Conservation (phyloP, 495 filamentous ascomycete genomes). For the Emericellopsis terricola region DNA sequence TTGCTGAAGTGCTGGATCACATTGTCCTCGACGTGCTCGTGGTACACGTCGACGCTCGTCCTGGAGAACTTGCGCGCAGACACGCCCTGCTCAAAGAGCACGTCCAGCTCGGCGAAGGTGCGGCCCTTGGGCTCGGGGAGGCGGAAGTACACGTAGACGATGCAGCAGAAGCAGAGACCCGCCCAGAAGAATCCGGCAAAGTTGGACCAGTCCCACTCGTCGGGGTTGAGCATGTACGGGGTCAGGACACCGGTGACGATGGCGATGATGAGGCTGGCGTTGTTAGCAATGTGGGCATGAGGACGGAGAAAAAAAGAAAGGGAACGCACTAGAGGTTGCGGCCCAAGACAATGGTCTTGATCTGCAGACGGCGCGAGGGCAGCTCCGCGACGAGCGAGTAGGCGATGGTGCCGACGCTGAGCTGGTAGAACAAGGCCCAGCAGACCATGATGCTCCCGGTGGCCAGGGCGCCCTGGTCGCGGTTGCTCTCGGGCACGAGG, state of each 20-base stretch:
- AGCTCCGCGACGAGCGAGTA: conserved; percentile 64
- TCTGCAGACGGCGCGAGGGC: conserved; percentile 53
- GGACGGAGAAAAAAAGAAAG: no score
- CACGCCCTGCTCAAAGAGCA: conserved; percentile 48
- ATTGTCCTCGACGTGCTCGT: conserved; percentile 31
- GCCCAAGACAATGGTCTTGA: conserved; percentile 50
- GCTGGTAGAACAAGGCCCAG: conserved; percentile 59
- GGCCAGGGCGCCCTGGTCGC: conserved; percentile 38
- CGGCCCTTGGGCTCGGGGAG: conserved; percentile 55
- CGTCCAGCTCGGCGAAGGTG: conserved; percentile 55
- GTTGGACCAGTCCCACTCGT: conserved; percentile 57
- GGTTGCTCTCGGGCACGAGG: conserved; percentile 35
- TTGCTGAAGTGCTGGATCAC: background rate
- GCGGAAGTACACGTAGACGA: conserved; percentile 59
- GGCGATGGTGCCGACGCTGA: conserved; percentile 61
- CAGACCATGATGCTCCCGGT: conserved; percentile 54
- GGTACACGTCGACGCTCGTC: conserved; percentile 50
- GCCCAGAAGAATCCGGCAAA: conserved; percentile 76
- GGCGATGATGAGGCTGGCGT: conserved; percentile 38
- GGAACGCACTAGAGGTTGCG: conserved; percentile 46
- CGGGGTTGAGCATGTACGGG: conserved; percentile 59
- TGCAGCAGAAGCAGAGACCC: conserved; percentile 52
- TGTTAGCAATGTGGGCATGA: no score
- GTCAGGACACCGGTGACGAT: conserved; percentile 55
- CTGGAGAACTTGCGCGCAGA: conserved; percentile 49